Conservation (phyloP, 306 rosid genomes). For the Psophocarpus tetragonolobus region DNA sequence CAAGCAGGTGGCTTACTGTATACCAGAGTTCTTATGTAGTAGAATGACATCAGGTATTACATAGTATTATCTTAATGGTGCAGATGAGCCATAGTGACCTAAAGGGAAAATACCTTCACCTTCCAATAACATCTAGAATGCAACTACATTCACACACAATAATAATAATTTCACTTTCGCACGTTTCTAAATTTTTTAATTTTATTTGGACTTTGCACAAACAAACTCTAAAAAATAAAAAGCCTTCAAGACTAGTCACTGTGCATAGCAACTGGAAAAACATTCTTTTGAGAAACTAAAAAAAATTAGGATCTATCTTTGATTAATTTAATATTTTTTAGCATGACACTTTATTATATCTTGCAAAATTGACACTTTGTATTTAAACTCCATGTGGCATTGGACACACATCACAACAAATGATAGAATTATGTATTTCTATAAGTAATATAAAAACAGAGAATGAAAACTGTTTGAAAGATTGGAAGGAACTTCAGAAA, state of each 20-base stretch:
- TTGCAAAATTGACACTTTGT: neutral
- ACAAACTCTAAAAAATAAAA: no score
- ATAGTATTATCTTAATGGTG: neutral
- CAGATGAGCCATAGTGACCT: neutral
- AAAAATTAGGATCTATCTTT: neutral
- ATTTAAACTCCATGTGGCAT: neutral
- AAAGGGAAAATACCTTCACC: neutral
- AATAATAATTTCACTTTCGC: neutral
- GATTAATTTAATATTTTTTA: neutral
- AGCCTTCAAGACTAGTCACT: neutral
- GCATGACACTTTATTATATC: neutral
- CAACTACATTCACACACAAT: neutral
- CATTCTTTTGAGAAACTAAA: neutral
- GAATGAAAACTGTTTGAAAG: neutral
- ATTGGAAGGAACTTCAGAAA: slow-evolving; percentile 10
- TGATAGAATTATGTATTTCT: slow-evolving; percentile 1
- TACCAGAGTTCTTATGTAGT: neutral
- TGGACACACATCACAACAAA: slow-evolving; percentile 8
- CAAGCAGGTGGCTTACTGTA: neutral
- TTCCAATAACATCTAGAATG: neutral
- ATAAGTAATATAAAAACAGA: neutral
- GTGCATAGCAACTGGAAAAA: neutral
- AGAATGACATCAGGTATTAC: neutral
- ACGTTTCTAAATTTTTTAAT: neutral
- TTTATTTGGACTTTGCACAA: neutral